Evolutionary conservation across 75 land plant genomes (phyloP).

Genomic region (Cryptomeria japonica): DNA sequence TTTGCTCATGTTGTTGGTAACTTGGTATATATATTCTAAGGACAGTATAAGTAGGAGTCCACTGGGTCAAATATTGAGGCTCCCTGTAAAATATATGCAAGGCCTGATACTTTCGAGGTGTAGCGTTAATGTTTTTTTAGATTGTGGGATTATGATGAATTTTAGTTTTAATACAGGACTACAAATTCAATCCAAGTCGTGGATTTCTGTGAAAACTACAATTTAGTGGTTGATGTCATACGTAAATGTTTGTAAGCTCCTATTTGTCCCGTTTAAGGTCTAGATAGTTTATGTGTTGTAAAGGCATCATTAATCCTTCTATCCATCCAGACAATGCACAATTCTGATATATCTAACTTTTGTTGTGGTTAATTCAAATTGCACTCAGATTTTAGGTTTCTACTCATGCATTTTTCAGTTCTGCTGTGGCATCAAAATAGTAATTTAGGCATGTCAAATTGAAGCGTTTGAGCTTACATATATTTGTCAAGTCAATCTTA

Average conservation of each 20-base stretch:
- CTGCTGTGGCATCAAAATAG: not conserved
- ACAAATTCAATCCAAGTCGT: not conserved
- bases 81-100: not conserved
- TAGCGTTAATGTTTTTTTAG: not conserved
- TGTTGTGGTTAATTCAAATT: not conserved
- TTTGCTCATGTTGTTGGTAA: not conserved
- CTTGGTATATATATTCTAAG: not conserved
- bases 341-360: not conserved
- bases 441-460: slow-evolving; percentile 3
- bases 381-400: not conserved
- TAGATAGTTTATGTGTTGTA: not conserved
- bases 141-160: not conserved
- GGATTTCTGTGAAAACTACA: not conserved
- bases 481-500: not conserved
- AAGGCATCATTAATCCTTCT: not conserved
- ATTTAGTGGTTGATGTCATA: not conserved
- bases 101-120: not conserved
- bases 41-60: not conserved
- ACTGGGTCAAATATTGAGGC: not conserved
- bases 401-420: too few relatives aligned
- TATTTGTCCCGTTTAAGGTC: not conserved
- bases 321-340: not conserved
- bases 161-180: not conserved
- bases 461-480: not conserved
- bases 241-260: not conserved